A percentile compares a stretch with the other conserved stretches of the same genome.
Evolutionary conservation across 495 filamentous ascomycete genomes (phyloP).

Genomic region (Talaromyces liani): DNA sequence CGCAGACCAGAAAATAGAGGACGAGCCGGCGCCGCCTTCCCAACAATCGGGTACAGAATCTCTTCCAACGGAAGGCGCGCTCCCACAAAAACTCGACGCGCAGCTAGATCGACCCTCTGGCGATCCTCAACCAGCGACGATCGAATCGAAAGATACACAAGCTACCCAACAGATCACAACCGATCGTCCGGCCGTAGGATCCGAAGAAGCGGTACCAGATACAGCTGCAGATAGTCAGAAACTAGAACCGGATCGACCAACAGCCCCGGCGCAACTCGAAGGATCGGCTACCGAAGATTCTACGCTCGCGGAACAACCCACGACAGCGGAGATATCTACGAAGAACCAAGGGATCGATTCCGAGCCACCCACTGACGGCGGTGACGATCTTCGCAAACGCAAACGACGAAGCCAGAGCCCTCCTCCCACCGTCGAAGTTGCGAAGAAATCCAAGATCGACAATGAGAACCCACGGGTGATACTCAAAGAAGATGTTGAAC

Average conservation of each 20-base stretch:
- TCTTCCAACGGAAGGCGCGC: neutral
- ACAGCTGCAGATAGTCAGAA: neutral
- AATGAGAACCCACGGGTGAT: slow-evolving; percentile 21
- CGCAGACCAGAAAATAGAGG: slow-evolving; percentile 12
- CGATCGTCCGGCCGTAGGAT: neutral
- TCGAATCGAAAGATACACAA: neutral
- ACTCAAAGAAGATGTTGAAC: slow-evolving; percentile 21
- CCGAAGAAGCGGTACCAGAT: neutral
- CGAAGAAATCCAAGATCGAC: slow-evolving; percentile 37
- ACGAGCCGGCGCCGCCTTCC: neutral
- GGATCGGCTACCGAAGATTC: neutral
- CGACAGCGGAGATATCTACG: slow-evolving; percentile 8
- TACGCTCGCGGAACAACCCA: slow-evolving; percentile 8
- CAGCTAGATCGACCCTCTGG: neutral
- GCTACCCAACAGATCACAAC: neutral
- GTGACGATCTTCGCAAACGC: slow-evolving; percentile 60
- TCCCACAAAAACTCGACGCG: slow-evolving; percentile 1
- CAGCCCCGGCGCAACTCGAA: neutral
- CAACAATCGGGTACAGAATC: neutral
- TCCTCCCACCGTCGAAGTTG: slow-evolving; percentile 41
- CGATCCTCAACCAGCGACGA: neutral
- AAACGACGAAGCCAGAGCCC: slow-evolving; percentile 70
- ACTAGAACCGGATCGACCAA: neutral
- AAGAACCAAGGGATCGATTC: neutral
- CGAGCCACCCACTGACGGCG: slow-evolving; percentile 2